Percentiles rank a stretch among this genome's conserved stretches.
Evolutionary conservation across 83 land plant genomes (phyloP).

Genomic region (Diphasiastrum complanatum): DNA sequence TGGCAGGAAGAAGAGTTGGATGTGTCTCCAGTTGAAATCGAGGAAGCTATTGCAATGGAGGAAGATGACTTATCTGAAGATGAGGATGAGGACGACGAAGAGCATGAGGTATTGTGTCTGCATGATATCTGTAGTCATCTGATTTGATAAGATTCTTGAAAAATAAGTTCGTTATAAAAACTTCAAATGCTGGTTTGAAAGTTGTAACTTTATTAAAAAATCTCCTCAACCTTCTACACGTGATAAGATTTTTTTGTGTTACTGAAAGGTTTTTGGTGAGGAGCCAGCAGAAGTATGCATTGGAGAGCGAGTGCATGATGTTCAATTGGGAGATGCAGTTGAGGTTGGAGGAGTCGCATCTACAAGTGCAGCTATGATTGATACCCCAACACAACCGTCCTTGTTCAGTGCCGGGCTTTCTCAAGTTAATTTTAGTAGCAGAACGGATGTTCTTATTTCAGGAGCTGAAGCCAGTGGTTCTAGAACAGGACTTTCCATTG

Average conservation of each 20-base stretch:
- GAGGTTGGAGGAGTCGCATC: conserved; percentile 49
- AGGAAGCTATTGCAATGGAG: conserved; percentile 83
- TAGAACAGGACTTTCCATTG: conserved; percentile 41
- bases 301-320: conserved; percentile 95
- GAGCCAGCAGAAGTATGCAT: conserved; percentile 69
- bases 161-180: no score
- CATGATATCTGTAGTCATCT: no score
- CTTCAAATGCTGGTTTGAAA: no score
- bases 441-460: conserved; percentile 35
- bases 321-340: conserved; percentile 63
- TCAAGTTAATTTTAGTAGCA: conserved; percentile 30
- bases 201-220: no score
- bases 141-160: no score
- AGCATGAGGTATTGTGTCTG: conserved; percentile 23
- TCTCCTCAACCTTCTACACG: neutral
- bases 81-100: conserved; percentile 90
- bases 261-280: conserved; percentile 60
- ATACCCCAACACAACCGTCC: conserved; percentile 46
- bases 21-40: conserved; percentile 73
- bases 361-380: conserved; percentile 32
- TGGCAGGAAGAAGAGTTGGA: conserved; percentile 82
- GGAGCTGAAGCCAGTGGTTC: conserved; percentile 54
- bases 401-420: conserved; percentile 36
- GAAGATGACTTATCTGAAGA: conserved; percentile 97
- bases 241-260: neutral